Percentiles rank a stretch among this genome's conserved stretches.
These are phyloP conservation scores for Stenogyne calaminthoides DNA, from an alignment of 305 asterid species.

Conservation along the genomic window DNA sequence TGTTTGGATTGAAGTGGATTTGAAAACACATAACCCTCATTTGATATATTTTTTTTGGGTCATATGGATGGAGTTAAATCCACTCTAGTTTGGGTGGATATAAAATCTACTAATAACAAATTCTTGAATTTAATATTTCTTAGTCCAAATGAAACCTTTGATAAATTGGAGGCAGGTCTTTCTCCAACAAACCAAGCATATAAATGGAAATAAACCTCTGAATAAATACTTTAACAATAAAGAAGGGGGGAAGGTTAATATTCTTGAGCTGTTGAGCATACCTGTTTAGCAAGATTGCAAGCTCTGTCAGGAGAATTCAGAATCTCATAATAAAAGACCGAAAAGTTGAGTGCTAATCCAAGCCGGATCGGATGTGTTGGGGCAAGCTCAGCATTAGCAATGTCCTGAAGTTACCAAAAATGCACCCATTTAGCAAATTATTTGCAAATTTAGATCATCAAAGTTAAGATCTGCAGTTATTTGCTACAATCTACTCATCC, in stretches of 20 bases:
- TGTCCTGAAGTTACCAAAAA: constrained; percentile 38
- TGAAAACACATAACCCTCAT: not conserved
- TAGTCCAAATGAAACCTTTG: not conserved
- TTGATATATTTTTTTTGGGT: not conserved
- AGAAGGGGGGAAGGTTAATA: not conserved
- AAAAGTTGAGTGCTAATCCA: constrained; percentile 59
- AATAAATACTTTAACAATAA: not conserved
- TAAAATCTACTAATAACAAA: too few relatives aligned
- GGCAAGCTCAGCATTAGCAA: constrained; percentile 52
- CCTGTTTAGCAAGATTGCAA: constrained; percentile 65
- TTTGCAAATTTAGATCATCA: not conserved
- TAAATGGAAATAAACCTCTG: not conserved
- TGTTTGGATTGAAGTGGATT: not conserved
- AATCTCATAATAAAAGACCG: constrained; percentile 62
- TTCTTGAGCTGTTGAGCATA: constrained; percentile 23
- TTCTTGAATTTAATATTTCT: not conserved
- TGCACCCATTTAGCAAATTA: not conserved
- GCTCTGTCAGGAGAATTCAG: constrained; percentile 62
- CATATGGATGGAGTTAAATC: not conserved
- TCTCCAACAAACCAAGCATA: not conserved
- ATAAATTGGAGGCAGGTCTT: not conserved
- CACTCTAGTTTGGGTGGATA: too few relatives aligned
- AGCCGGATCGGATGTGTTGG: constrained; percentile 66
- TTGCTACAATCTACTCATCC: constrained; percentile 6
- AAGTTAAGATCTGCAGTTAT: not conserved